Percentiles rank a stretch among this genome's conserved stretches.
phyloP scores from a whole-genome alignment of 768 basidiomycete genomes.

The Suillus plorans region DNA sequence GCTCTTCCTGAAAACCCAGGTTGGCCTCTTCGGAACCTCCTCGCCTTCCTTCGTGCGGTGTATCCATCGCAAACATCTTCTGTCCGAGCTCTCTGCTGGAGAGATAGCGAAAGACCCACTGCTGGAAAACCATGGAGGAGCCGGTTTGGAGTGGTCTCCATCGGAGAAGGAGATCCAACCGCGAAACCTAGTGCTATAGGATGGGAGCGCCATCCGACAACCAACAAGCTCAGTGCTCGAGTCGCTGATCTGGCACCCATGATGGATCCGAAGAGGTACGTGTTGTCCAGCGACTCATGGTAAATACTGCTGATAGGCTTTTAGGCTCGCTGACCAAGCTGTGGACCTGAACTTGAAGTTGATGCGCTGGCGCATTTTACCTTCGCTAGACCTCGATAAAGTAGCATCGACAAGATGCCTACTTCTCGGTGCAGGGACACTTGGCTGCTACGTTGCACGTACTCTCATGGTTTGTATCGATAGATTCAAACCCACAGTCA shows the following conservation, averaged over 20 bases:
- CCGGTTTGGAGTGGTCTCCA: slow-evolving; percentile 52
- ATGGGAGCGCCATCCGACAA: slow-evolving; percentile 89
- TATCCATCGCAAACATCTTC: slow-evolving; percentile 49
- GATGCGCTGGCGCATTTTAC: slow-evolving; percentile 97
- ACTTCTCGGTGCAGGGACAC: slow-evolving; percentile 90
- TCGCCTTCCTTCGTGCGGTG: slow-evolving; percentile 71
- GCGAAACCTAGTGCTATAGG: slow-evolving; percentile 71
- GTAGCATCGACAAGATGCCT: slow-evolving; percentile 79
- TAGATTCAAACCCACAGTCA: neutral
- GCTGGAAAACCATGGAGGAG: slow-evolving; percentile 54
- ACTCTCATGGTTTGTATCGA: slow-evolving; percentile 75
- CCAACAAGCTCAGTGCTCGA: slow-evolving; percentile 82
- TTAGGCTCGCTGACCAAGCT: slow-evolving; percentile 89
- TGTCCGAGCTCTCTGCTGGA: slow-evolving; percentile 74
- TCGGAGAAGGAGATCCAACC: slow-evolving; percentile 16
- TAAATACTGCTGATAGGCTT: neutral
- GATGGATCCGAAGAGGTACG: slow-evolving; percentile 88
- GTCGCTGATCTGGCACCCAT: slow-evolving; percentile 90
- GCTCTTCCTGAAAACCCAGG: slow-evolving; percentile 72
- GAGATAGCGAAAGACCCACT: slow-evolving; percentile 56
- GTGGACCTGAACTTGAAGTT: slow-evolving; percentile 97
- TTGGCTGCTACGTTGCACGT: slow-evolving; percentile 94
- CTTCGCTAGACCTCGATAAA: slow-evolving; percentile 84
- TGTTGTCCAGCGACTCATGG: neutral
- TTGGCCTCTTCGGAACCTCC: slow-evolving; percentile 92